phyloP scores from a whole-genome alignment of 2,329 filamentous ascomycete genomes.

The Aureobasidium musti region DNA sequence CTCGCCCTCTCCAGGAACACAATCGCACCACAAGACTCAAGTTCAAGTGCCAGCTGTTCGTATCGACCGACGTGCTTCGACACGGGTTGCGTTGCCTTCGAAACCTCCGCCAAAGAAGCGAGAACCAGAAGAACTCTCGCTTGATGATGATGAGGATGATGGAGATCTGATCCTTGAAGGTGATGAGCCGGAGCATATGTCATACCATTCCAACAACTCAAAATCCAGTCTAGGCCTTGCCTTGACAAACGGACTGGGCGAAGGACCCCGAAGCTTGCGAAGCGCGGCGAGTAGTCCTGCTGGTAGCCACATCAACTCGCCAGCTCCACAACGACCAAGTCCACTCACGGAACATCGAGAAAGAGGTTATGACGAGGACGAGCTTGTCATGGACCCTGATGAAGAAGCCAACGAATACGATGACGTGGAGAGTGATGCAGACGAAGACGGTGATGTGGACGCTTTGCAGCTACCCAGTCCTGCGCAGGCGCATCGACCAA shows the following conservation, averaged over 20 bases:
- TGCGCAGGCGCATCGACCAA: constrained; percentile 36
- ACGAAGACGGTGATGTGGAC: constrained; percentile 42
- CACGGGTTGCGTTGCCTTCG: constrained; percentile 30
- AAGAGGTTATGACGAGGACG: constrained; percentile 35
- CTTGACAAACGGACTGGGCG: constrained; percentile 38
- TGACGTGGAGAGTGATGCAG: constrained; percentile 42
- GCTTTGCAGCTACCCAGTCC: constrained; percentile 38
- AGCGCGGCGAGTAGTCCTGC: constrained; percentile 46
- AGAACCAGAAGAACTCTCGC: constrained; percentile 28
- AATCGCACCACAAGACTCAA: constrained; percentile 16
- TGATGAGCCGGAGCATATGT: constrained; percentile 32
- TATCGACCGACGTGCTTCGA: constrained; percentile 43
- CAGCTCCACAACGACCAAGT: constrained; percentile 29
- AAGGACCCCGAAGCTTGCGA: constrained; percentile 48
- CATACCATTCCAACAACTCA: constrained; percentile 32
- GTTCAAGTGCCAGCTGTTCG: constrained; percentile 36
- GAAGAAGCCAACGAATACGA: constrained; percentile 37
- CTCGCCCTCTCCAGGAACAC: constrained; percentile 23
- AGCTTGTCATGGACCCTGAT: constrained; percentile 34
- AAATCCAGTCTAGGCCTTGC: constrained; percentile 37
- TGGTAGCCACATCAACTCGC: constrained; percentile 33
- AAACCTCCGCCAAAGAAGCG: constrained; percentile 31
- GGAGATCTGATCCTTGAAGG: constrained; percentile 43
- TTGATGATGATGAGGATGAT: constrained; percentile 36
- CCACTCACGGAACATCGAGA: constrained; percentile 27